Evolutionary conservation across 2,329 filamentous ascomycete species (phyloP).

Genomic region (Monosporascus cannonballus): DNA sequence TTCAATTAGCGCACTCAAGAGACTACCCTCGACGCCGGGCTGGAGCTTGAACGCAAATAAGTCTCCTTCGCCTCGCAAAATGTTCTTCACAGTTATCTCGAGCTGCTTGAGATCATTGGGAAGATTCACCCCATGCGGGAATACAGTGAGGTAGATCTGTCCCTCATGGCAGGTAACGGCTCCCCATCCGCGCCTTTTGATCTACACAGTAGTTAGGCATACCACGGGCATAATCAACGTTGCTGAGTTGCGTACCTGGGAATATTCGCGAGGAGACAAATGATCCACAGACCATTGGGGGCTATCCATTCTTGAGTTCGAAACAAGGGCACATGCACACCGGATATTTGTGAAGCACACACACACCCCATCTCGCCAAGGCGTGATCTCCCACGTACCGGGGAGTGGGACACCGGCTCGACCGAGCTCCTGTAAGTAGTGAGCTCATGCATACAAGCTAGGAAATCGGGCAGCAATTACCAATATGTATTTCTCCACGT

Average conservation of each 20-base stretch:
- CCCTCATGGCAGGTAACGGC: slow-evolving; percentile 44
- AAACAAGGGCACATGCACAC: slow-evolving; percentile 47
- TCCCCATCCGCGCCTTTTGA: slow-evolving; percentile 21
- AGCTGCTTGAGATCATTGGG: slow-evolving; percentile 18
- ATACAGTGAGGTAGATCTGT: slow-evolving; percentile 46
- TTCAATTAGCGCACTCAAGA: slow-evolving; percentile 44
- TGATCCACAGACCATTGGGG: slow-evolving; percentile 42
- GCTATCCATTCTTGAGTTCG: slow-evolving; percentile 36
- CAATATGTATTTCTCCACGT: slow-evolving; percentile 38
- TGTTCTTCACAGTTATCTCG: slow-evolving; percentile 32
- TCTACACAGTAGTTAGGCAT: slow-evolving; percentile 14
- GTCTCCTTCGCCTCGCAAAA: slow-evolving; percentile 42
- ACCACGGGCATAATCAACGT: background rate
- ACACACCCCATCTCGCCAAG: slow-evolving; percentile 38
- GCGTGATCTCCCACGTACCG: slow-evolving; percentile 31
- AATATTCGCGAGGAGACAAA: slow-evolving; percentile 39
- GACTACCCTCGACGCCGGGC: slow-evolving; percentile 32
- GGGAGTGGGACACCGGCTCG: slow-evolving; percentile 28
- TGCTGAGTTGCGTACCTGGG: slow-evolving; percentile 24
- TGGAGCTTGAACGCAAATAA: slow-evolving; percentile 46
- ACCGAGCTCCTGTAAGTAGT: slow-evolving; percentile 32
- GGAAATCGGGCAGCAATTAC: slow-evolving; percentile 28
- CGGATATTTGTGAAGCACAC: slow-evolving; percentile 55
- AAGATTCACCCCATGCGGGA: slow-evolving; percentile 16
- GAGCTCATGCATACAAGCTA: slow-evolving; percentile 5